Base-by-base conservation (phyloP, 1,139 yeast species). In the Diutina rugosa region DNA sequence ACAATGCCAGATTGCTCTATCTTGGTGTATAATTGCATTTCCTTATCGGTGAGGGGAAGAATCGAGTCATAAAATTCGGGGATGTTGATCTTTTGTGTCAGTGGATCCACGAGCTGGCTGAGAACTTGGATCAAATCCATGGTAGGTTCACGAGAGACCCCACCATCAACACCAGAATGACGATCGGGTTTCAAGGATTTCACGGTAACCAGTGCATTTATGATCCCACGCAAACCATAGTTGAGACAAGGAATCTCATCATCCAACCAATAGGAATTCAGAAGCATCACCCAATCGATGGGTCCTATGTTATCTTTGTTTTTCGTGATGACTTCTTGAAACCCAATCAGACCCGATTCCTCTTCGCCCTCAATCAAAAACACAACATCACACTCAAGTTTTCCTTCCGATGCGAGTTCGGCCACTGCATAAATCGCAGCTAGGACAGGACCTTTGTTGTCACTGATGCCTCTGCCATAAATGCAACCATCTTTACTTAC, bases 161-260 rank as follows among this genome's bases (percentile, higher is more conserved):
- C 99, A 54, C 99, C 99, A 70, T 91, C 96, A 16, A 93, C 95
- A 59, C 99, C 99, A 0, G 97, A 90, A 65, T 93, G 99, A 59
- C 96, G 76, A 69, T 93, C 98, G 1, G 96, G 96, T 59, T 78
- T 78, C 58, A 82, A 90, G 55, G 91, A 84, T 56, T 75, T 73
- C 16, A 93, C 77, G 47, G 81, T 81, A 2, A 93, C 79, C n/a
- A 84, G 75, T 1, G 90, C 87, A 67, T 90, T 87, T 46, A 93
- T 77, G 6, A 91, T 93, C 52, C 99, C 99, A 65, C 99, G 79
- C 58, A 93, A 75, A 0, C 99, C 99, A 68, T 91, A 93, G 65
- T 93, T 93, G 61, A 93, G 74, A 68, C 98, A 93, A 0, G 99
- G 99, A 8, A 85, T 84, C 8, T 76, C 74, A 62, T 90, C 95